Base-by-base conservation (phyloP, 371 early-diverging fungal species). In the Dentiscutata heterogama region DNA sequence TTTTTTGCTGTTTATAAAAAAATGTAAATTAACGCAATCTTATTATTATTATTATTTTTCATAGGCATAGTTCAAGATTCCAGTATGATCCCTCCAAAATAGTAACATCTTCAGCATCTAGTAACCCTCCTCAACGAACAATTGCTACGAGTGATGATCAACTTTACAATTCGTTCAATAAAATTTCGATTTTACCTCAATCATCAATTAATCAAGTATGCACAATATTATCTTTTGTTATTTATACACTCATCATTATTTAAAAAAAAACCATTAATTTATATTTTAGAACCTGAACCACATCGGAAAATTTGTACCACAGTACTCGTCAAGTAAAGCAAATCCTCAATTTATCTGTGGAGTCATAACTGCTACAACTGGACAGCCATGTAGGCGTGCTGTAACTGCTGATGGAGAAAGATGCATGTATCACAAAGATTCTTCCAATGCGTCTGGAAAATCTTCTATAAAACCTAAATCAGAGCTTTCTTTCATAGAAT, bases 351-450 rank as follows among this genome's bases (percentile, higher is more conserved):
- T 56, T 61, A 54, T 73, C 11, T 81, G 82, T 63, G 82, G 82
- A 25, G 63, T 81, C 25, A 61, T 74, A 22, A 73, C 82, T 27
- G 42, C 73, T 18, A 81, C 71, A 42, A 81, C 82, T 7, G 82
- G 82, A 29, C 73, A 81, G 51, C 82, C 82, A 10, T 81, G 82
- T 27, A 84, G 84, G 39, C 82, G 87, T 11, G 81, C 84, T n/a
- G 87, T 87, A 42, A 83, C 85, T 29, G 54, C 75, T 31, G 84
- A 83, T 18, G 87, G 87, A 2, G 87, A 87, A 39, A 86, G 81
- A 31, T 87, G 87, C 58, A 86, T 84, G 25, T 83, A 81, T 39
- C 87, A 87, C 29, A 86, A 86, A 29, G 68, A 68, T 50, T 46
- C 31, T 35, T 29, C 61, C 7, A 60, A 58, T 35, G 54, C 10